Evolutionary conservation across 2,329 filamentous ascomycete species (phyloP).

Genomic region (Parastagonospora avenae): DNA sequence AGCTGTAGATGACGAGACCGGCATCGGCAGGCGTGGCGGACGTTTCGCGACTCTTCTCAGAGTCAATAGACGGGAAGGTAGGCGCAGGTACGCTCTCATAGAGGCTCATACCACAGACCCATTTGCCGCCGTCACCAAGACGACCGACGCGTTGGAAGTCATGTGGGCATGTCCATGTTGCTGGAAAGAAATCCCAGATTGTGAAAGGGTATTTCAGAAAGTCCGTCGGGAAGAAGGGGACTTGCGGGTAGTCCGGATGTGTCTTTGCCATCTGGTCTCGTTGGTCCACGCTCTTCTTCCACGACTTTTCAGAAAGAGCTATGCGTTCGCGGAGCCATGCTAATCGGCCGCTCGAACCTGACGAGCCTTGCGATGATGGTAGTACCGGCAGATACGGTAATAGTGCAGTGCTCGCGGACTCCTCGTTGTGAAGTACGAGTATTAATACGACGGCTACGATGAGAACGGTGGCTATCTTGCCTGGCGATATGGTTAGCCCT

Average conservation of each 20-base stretch:
- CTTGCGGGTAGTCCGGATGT: constrained; percentile 34
- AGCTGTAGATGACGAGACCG: constrained; percentile 39
- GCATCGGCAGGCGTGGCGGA: constrained; percentile 13
- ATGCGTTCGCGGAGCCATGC: constrained; percentile 37
- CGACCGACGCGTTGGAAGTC: constrained; percentile 40
- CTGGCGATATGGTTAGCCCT: constrained; percentile 14
- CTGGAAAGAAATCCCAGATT: constrained; percentile 42
- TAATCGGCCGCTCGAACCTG: constrained; percentile 21
- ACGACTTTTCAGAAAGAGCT: constrained; percentile 35
- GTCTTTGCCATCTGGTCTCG: constrained; percentile 33
- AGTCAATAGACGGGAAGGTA: constrained; percentile 12
- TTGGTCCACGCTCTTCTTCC: constrained; percentile 34
- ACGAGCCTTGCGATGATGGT: constrained; percentile 13
- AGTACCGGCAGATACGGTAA: constrained; percentile 30
- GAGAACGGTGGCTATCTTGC: constrained; percentile 25
- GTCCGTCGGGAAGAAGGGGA: constrained; percentile 38
- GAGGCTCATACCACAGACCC: constrained; percentile 43
- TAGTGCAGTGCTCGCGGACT: constrained; percentile 23
- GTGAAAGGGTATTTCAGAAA: constrained; percentile 40
- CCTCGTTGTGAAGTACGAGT: constrained; percentile 31
- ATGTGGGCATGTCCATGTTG: constrained; percentile 41
- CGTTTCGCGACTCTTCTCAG: constrained; percentile 15
- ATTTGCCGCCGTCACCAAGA: constrained; percentile 42
- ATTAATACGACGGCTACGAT: constrained; percentile 32
- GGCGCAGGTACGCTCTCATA: constrained; percentile 34